A percentile compares a stretch with the other conserved stretches of the same genome.
Evolutionary conservation across 2,329 filamentous ascomycete genomes (phyloP).

Genomic region (Colletotrichum filicis): DNA sequence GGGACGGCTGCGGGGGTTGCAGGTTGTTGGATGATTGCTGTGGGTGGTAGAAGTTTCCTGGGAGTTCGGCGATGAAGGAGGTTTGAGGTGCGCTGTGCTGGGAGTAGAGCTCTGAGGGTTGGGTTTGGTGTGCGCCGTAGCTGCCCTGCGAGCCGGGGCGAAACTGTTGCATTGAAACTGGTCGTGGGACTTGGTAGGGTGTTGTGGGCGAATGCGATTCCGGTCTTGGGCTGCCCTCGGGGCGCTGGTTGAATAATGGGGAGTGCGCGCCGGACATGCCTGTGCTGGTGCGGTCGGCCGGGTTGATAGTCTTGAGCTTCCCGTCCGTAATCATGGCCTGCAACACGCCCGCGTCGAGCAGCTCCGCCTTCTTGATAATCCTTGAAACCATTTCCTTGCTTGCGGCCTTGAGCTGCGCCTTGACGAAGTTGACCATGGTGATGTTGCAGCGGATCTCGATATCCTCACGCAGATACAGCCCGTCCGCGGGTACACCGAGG

Average conservation of each 20-base stretch:
- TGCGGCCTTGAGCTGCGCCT: slow-evolving; percentile 73
- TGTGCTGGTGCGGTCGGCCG: slow-evolving; percentile 58
- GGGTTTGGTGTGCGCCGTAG: slow-evolving; percentile 32
- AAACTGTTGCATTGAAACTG: slow-evolving; percentile 42
- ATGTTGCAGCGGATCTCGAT: slow-evolving; percentile 78
- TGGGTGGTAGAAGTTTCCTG: slow-evolving; percentile 60
- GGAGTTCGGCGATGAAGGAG: slow-evolving; percentile 51
- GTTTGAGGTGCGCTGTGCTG: slow-evolving; percentile 37
- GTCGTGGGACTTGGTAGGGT: slow-evolving; percentile 55
- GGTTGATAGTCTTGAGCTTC: slow-evolving; percentile 68
- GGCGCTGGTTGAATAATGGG: slow-evolving; percentile 20
- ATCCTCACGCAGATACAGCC: slow-evolving; percentile 75
- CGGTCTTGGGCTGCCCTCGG: slow-evolving; percentile 36
- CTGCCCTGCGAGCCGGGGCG: slow-evolving; percentile 38
- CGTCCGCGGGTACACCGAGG: slow-evolving; percentile 71
- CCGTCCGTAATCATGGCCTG: slow-evolving; percentile 76
- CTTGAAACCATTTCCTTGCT: slow-evolving; percentile 75
- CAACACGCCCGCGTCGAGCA: slow-evolving; percentile 73
- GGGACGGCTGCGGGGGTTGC: slow-evolving; percentile 38
- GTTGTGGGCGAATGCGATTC: slow-evolving; percentile 43
- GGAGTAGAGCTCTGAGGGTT: slow-evolving; percentile 30
- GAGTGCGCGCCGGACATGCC: slow-evolving; percentile 18
- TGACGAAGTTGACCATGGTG: slow-evolving; percentile 72
- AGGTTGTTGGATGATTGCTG: slow-evolving; percentile 45
- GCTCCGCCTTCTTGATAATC: slow-evolving; percentile 77